Base-by-base conservation (phyloP, 768 basidiomycete genomes). In the Mycena belliarum region DNA sequence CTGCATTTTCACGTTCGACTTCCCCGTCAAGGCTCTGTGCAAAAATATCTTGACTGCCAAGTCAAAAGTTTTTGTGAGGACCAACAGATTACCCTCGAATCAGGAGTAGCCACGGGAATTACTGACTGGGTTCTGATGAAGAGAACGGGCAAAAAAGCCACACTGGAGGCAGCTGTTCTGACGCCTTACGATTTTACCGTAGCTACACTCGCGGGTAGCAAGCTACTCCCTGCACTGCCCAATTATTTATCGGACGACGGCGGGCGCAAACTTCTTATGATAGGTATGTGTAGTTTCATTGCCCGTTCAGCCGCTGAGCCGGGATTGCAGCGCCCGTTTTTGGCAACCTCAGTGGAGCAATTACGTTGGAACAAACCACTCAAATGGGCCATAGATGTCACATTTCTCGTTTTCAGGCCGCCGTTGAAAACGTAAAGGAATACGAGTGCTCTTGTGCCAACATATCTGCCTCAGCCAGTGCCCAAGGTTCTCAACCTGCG, bases 1-100 rank as follows among this genome's bases (percentile, higher is more conserved):
- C 58, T 59, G 12, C 41, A 53, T 21, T 54, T 53, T n/a, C 38
- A 53, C 28, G 58, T 54, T 26, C 20, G 15, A n/a, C 47, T 59
- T 2, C 52, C 58, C 18, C 52, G 58, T 20, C 25, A 44, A 29
- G 47, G 52, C 40, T 18, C 20, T 21, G 58, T 49, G 20, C 32
- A 49, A 37, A 12, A 49, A 7, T 37, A 38, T 21, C 44, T 59
- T 20, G 52, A 53, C 9, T 18, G 26, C 14, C 41, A 53, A n/a
- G 35, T 59, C 32, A 49, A 35, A 49, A 45, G 35, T 5, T 59
- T 59, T 24, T 53, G 58, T 25, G 58, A 53, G 33, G 47, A 44
- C 32, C 28, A 49, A 8, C 15, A 41, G 9, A 49, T 59, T 6
- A n/a, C 26, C 15, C 57, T 52, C 4, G 6, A 11, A 7, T 16